A percentile compares a stretch with the other conserved stretches of the same genome.
phyloP scores from a whole-genome alignment of 352 stramenopile genomes.

The Thalassiosira livingstoniorum region DNA sequence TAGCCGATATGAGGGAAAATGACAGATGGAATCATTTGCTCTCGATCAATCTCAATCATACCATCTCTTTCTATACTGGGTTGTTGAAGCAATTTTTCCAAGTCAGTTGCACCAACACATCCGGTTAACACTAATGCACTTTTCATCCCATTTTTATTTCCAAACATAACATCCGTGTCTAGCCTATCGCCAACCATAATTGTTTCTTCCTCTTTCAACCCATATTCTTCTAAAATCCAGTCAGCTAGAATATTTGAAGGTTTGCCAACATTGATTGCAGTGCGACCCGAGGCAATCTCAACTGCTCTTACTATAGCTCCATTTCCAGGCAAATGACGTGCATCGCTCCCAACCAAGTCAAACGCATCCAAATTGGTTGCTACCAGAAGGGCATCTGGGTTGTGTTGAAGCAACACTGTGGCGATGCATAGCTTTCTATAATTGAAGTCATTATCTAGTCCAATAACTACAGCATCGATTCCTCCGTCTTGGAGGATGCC shows the following conservation, averaged over 20 bases:
- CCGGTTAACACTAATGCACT: slow-evolving; percentile 84
- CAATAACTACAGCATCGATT: slow-evolving; percentile 84
- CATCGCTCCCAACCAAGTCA: slow-evolving; percentile 78
- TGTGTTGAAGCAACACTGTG: slow-evolving; percentile 75
- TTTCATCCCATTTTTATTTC: slow-evolving; percentile 74
- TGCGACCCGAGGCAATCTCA: slow-evolving; percentile 66
- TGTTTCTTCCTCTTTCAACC: slow-evolving; percentile 61
- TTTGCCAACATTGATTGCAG: slow-evolving; percentile 83
- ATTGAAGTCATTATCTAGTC: slow-evolving; percentile 80
- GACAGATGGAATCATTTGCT: slow-evolving; percentile 47
- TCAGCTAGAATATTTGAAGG: slow-evolving; percentile 69
- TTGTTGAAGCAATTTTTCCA: slow-evolving; percentile 48
- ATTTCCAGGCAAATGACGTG: slow-evolving; percentile 82
- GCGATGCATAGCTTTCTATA: slow-evolving; percentile 86
- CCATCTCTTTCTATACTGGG: slow-evolving; percentile 17
- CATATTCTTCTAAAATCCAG: slow-evolving; percentile 63
- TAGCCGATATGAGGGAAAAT: slow-evolving; percentile 59
- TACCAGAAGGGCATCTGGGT: slow-evolving; percentile 77
- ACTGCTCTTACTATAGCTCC: slow-evolving; percentile 78
- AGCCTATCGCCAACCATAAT: slow-evolving; percentile 87
- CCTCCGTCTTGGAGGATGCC: slow-evolving; percentile 11
- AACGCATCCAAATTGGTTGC: slow-evolving; percentile 85
- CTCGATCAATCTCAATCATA: not conserved
- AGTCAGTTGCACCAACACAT: slow-evolving; percentile 69
- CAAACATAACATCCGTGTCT: slow-evolving; percentile 87